Evolutionary conservation across 2,329 filamentous ascomycete species (phyloP).

Genomic region (Lachnum nothofagi): DNA sequence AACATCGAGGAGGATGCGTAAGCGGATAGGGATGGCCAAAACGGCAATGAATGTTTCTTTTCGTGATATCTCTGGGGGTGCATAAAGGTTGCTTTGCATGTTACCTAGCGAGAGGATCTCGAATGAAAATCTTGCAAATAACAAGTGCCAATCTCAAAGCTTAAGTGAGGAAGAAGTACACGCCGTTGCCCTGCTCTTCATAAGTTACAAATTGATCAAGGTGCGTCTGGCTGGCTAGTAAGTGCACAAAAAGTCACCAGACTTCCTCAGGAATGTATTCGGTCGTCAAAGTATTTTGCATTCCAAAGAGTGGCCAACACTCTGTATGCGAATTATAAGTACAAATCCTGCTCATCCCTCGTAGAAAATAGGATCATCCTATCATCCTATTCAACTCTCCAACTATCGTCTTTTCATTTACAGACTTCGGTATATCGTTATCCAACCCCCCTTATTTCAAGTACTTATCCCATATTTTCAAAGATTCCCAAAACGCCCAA

Average conservation of each 20-base stretch:
- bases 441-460: not conserved
- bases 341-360: not conserved
- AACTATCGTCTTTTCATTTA: not conserved
- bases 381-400: not conserved
- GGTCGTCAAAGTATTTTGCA: not conserved
- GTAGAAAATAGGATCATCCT: not conserved
- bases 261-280: not conserved
- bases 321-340: not conserved
- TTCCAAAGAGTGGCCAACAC: not conserved
- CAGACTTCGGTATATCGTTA: not conserved
- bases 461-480: not conserved
- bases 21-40: constrained; percentile 16
- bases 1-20: constrained; percentile 70
- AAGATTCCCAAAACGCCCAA: not conserved
- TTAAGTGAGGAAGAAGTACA: not conserved
- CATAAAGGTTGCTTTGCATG: constrained; percentile 32
- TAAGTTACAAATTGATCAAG: not conserved
- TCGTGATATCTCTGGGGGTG: constrained; percentile 27
- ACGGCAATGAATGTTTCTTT: constrained; percentile 15
- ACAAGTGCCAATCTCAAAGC: not conserved
- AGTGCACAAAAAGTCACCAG: not conserved
- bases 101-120: constrained; percentile 31
- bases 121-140: constrained; percentile 32
- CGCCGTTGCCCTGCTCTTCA: not conserved
- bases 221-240: not conserved